Evolutionary conservation across 2,329 filamentous ascomycete species (phyloP).

Genomic region (Pyrenochaeta sp.): DNA sequence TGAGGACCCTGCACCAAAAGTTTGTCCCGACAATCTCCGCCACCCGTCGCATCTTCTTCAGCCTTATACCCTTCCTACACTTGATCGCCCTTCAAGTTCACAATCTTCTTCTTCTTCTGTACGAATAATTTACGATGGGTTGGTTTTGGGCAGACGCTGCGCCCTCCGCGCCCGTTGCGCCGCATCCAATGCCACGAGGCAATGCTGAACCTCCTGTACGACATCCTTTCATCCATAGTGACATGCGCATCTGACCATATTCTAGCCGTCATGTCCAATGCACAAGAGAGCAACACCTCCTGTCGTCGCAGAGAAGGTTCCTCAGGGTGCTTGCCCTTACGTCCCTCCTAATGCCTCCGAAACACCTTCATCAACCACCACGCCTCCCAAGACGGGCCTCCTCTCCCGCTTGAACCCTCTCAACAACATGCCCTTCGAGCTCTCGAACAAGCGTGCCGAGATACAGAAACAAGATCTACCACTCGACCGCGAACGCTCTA

Average conservation of each 20-base stretch:
- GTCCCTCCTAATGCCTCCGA: constrained; percentile 52
- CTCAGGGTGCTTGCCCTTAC: constrained; percentile 61
- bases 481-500: constrained; percentile 81
- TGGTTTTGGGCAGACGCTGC: constrained; percentile 74
- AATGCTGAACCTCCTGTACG: constrained; percentile 65
- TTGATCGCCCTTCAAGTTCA: not conserved
- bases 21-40: constrained; percentile 46
- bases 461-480: constrained; percentile 79
- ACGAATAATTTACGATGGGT: constrained; percentile 61
- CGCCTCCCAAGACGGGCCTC: constrained; percentile 57
- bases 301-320: constrained; percentile 39
- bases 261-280: constrained; percentile 74
- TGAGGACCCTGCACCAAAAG: constrained; percentile 45
- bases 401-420: constrained; percentile 77
- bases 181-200: constrained; percentile 58
- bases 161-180: constrained; percentile 51
- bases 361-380: constrained; percentile 39
- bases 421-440: constrained; percentile 93
- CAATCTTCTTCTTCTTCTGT: constrained; percentile 8
- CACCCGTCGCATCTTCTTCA: constrained; percentile 28
- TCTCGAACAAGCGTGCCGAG: constrained; percentile 80
- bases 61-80: constrained; percentile 15
- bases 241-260: constrained; percentile 30
- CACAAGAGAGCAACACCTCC: constrained; percentile 59
- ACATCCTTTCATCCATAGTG: constrained; percentile 17